Conservation (phyloP, 495 filamentous ascomycete genomes). For the Penicillium cinerascens region DNA sequence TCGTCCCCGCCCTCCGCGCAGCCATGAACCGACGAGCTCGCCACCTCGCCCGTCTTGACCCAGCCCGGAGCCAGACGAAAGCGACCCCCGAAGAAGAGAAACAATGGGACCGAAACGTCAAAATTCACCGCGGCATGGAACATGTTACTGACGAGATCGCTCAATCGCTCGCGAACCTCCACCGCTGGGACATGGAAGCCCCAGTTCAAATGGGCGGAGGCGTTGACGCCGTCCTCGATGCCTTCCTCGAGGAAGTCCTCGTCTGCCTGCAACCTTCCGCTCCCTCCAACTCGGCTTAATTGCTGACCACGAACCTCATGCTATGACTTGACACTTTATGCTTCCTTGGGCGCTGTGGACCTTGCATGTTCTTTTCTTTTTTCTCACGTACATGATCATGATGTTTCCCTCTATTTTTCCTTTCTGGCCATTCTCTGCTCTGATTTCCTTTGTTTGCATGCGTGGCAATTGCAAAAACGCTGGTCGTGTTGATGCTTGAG, state of each 20-base stretch:
- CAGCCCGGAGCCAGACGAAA: slow-evolving; percentile 10
- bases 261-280: slow-evolving; percentile 68
- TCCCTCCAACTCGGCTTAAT: not conserved
- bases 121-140: slow-evolving; percentile 77
- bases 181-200: slow-evolving; percentile 74
- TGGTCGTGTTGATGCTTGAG: not conserved
- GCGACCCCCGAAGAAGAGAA: slow-evolving; percentile 32
- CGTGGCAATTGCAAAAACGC: not conserved
- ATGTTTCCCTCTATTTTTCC: not conserved
- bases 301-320: not conserved
- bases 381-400: not conserved
- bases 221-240: slow-evolving; percentile 82
- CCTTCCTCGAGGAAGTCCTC: slow-evolving; percentile 90
- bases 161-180: slow-evolving; percentile 78
- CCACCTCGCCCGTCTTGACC: slow-evolving; percentile 24
- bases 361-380: not conserved
- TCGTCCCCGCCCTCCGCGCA: slow-evolving; percentile 85
- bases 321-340: not conserved
- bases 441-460: not conserved
- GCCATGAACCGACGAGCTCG: slow-evolving; percentile 72
- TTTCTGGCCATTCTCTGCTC: not conserved
- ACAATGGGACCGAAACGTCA: slow-evolving; percentile 52
- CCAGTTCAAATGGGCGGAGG: slow-evolving; percentile 90
- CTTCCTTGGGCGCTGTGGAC: not conserved
- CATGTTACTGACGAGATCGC: slow-evolving; percentile 72